phyloP scores from a whole-genome alignment of 2,329 filamentous ascomycete species.

The Helotiales sp. region DNA sequence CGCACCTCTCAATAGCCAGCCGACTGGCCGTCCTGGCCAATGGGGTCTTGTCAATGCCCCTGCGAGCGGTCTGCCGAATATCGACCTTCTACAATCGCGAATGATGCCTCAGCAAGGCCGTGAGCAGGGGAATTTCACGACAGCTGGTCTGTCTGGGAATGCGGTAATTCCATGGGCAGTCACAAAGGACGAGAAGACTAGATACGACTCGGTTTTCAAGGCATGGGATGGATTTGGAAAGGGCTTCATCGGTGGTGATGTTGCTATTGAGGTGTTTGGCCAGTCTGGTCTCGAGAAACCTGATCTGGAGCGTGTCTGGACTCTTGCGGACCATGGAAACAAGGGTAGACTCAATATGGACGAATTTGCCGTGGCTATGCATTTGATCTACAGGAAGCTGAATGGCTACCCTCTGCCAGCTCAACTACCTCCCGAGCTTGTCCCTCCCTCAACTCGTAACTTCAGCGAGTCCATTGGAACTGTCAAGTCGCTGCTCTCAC shows the following conservation, averaged over 20 bases:
- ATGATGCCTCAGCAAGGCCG: slow-evolving; percentile 98
- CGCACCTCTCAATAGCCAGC: slow-evolving; percentile 83
- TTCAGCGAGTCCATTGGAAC: slow-evolving; percentile 90
- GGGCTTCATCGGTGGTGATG: slow-evolving; percentile 86
- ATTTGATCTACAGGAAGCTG: slow-evolving; percentile 95
- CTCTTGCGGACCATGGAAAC: slow-evolving; percentile 88
- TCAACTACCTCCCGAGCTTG: slow-evolving; percentile 84
- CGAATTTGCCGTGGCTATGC: slow-evolving; percentile 98
- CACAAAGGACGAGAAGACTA: slow-evolving; percentile 96
- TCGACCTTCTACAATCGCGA: slow-evolving; percentile 85
- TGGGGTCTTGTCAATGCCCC: slow-evolving; percentile 99
- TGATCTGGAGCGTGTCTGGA: slow-evolving; percentile 93
- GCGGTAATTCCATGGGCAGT: slow-evolving; percentile 98
- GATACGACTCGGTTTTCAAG: slow-evolving; percentile 92
- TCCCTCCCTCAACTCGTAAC: slow-evolving; percentile 92
- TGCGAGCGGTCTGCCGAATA: slow-evolving; percentile 84
- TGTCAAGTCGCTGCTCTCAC: slow-evolving; percentile 83
- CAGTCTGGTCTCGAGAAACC: slow-evolving; percentile 91
- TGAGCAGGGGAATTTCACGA: slow-evolving; percentile 79
- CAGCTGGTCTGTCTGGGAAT: slow-evolving; percentile 85
- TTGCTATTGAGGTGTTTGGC: slow-evolving; percentile 95
- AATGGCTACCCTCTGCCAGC: slow-evolving; percentile 93
- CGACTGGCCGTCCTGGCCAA: slow-evolving; percentile 88
- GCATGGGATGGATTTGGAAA: slow-evolving; percentile 96
- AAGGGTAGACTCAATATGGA: slow-evolving; percentile 93